Base-by-base conservation (phyloP, 179 eudicot species). In the Vitellaria paradoxa region DNA sequence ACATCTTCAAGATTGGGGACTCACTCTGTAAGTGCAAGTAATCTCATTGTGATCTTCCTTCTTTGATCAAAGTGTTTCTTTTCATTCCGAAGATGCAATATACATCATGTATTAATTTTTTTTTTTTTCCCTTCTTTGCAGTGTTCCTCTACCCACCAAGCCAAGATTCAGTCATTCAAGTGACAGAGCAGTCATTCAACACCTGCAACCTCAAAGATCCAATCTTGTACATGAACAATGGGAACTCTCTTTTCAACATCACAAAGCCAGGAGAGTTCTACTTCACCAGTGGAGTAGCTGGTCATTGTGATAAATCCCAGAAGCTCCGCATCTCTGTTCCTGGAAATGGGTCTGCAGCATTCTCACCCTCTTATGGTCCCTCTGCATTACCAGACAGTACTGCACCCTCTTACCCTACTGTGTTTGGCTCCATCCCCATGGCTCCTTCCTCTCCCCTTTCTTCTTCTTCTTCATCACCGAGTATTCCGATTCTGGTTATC, bases 71-170 rank as follows among this genome's bases (percentile, higher is more conserved):
- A 10, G 18, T 3, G 15, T 2, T 37, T 15, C 62, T 62, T 61
- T 60, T 63, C 11, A 12, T 45, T 46, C n/a, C 26, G 21, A 73
- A 52, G 7, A n/a, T n/a, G 13, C 7, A 7, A 47, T 20, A 21
- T 45, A 26, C 37, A 63, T 7, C 47, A n/a, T 23, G 14, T 23
- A 5, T 53, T 45, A 13, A 18, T 8, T 68, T 14, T 13, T 45
- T n/a, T 45, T 10, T 6, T 6, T 13, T 26, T 65, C 13, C 40
- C 69, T 65, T 46, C 40, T 69, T 45, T 62, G 87, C 93, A 95
- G 99, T 95, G 83, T 95, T 95, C 68, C 75, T 95, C 74, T 95
- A 90, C 88, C 98, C 98, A 52, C 99, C 98, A 81, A 95, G 97
- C 80, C 86, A 93, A 74, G 99, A 95, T 77, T 95, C 99, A 72